Conservation (phyloP, 1,284 basidiomycete species). For the Blastosporella zonata region DNA sequence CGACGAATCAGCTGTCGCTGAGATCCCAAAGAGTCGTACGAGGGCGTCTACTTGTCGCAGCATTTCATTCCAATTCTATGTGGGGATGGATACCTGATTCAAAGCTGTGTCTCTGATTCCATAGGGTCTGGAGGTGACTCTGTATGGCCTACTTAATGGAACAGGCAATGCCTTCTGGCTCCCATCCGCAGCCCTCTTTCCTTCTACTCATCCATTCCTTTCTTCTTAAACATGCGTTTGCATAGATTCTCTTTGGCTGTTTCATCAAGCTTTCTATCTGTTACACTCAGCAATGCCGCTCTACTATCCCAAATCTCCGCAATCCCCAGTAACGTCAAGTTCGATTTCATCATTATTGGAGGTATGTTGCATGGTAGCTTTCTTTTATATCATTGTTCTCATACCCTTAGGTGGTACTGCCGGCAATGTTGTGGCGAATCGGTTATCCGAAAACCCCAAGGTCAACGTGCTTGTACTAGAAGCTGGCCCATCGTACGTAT, state of each 20-base stretch:
- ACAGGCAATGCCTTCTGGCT: not conserved
- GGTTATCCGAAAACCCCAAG: constrained; percentile 16
- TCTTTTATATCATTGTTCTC: not conserved
- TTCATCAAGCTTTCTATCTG: constrained; percentile 9
- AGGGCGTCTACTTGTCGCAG: not conserved
- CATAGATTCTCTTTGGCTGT: constrained; percentile 2
- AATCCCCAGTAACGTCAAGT: constrained; percentile 12
- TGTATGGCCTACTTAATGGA: not conserved
- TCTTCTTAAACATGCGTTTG: constrained; percentile 8
- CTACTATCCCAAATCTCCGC: constrained; percentile 11
- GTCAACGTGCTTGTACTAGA: constrained; percentile 21
- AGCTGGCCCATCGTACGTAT: constrained; percentile 19
- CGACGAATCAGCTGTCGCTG: not conserved
- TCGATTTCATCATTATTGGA: constrained; percentile 16
- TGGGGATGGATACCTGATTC: not conserved
- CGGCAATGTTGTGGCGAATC: constrained; percentile 17
- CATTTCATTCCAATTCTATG: not conserved
- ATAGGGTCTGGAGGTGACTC: not conserved
- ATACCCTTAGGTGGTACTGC: constrained; percentile 14
- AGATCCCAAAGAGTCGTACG: not conserved
- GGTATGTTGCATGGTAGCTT: not conserved
- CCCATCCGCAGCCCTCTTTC: not conserved
- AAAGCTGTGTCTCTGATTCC: not conserved
- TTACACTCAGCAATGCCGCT: constrained; percentile 7
- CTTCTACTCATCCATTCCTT: not conserved